phyloP scores from a whole-genome alignment of 1,284 basidiomycete genomes.

The Erythrobasidium hasegawianum region DNA sequence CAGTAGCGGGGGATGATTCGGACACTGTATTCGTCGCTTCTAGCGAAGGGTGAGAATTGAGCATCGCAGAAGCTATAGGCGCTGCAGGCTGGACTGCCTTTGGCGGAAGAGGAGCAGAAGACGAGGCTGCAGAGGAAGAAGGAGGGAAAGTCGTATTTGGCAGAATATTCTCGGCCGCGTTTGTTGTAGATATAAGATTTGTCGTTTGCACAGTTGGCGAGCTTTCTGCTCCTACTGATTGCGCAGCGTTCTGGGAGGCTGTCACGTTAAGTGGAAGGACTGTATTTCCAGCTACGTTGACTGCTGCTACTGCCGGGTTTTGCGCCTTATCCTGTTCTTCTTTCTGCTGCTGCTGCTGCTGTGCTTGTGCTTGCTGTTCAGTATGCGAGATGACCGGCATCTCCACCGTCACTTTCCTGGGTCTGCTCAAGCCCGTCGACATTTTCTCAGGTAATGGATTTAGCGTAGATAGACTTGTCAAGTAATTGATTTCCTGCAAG shows the following conservation, averaged over 20 bases:
- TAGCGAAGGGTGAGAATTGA: no score
- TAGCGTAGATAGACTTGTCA: constrained; percentile 92
- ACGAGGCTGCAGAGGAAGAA: neutral
- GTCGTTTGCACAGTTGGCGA: neutral
- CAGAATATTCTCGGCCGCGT: neutral
- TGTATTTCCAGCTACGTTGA: constrained; percentile 10
- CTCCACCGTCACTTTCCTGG: constrained; percentile 43
- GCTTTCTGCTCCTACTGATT: constrained; percentile 7
- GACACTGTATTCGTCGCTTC: neutral
- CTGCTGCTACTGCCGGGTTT: neutral
- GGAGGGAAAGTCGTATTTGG: neutral
- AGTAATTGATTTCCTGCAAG: constrained; percentile 93
- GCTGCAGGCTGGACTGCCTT: neutral
- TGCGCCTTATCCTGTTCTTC: neutral
- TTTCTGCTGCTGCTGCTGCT: constrained; percentile 7
- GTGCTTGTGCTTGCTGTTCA: neutral
- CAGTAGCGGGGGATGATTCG: neutral
- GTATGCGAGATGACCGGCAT: constrained; percentile 8
- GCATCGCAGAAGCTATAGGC: neutral
- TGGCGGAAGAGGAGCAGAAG: neutral
- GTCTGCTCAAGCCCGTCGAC: constrained; percentile 41
- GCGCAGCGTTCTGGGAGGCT: neutral
- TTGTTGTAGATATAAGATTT: neutral
- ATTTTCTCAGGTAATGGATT: constrained; percentile 72
- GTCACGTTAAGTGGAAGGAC: constrained; percentile 8